Evolutionary conservation across 176 grass and related monocot genomes (phyloP).

Genomic region (Elaeis guineensis): DNA sequence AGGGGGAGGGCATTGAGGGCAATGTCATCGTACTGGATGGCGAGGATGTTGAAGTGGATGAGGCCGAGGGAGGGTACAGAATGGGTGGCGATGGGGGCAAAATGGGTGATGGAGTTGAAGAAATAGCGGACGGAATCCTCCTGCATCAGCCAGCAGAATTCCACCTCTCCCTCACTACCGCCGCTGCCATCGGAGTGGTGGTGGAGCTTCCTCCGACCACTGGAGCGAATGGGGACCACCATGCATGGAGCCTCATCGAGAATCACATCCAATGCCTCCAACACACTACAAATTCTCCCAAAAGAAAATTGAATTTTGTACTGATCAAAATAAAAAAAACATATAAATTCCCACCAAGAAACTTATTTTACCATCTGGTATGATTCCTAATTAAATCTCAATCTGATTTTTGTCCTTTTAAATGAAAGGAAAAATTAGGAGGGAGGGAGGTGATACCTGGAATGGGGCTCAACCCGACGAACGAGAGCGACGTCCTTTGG

Average conservation of each 20-base stretch:
- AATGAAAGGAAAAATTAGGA: too few species aligned
- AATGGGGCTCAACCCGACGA: constrained; percentile 30
- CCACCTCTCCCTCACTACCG: background rate
- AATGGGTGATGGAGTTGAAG: constrained; percentile 43
- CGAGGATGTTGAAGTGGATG: constrained; percentile 22
- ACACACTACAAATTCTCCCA: constrained; percentile 23
- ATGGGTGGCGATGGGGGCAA: constrained; percentile 29
- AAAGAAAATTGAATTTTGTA: too few species aligned
- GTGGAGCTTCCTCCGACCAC: constrained; percentile 10
- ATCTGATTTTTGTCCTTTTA: too few species aligned
- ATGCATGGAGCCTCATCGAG: constrained; percentile 42
- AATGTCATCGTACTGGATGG: constrained; percentile 12
- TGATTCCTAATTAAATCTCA: too few species aligned
- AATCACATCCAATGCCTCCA: constrained; percentile 53
- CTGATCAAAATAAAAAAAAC: too few species aligned
- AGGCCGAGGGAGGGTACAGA: constrained; percentile 46
- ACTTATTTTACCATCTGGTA: too few species aligned
- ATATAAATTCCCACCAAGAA: too few species aligned
- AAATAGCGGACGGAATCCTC: constrained; percentile 75
- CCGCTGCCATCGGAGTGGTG: background rate
- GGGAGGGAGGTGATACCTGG: constrained; percentile 25
- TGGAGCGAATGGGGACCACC: constrained; percentile 36
- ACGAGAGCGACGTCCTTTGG: constrained; percentile 12
- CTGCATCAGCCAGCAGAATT: constrained; percentile 61
- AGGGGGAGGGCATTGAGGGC: constrained; percentile 33